Percentiles rank a stretch among this genome's conserved stretches.
These are phyloP conservation scores for Sporothrix globosa DNA, from an alignment of 2,329 filamentous ascomycete genomes.

Conservation along the genomic window DNA sequence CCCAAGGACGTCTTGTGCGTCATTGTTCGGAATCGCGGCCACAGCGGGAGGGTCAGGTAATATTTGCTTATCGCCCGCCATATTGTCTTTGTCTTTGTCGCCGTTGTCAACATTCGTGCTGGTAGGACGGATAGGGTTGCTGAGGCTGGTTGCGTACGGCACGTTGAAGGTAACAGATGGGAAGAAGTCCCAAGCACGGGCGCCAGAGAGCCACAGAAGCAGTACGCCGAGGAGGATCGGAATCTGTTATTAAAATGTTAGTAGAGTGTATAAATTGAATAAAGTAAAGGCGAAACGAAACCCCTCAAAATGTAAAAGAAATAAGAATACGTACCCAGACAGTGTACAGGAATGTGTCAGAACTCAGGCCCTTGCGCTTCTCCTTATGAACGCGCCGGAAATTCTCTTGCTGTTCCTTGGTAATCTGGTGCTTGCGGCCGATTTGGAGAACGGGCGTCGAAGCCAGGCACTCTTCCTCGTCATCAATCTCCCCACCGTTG, in stretches of 20 bases:
- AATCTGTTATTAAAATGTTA: constrained; percentile 30
- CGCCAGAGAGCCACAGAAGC: constrained; percentile 36
- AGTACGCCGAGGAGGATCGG: constrained; percentile 36
- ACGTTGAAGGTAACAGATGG: constrained; percentile 36
- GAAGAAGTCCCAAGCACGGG: constrained; percentile 34
- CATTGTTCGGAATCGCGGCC: constrained; percentile 22
- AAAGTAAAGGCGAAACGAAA: background rate
- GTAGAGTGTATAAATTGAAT: background rate
- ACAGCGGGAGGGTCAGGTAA: constrained; percentile 25
- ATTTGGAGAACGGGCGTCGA: constrained; percentile 58
- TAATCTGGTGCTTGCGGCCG: constrained; percentile 65
- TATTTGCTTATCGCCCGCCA: constrained; percentile 10
- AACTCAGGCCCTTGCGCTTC: constrained; percentile 65
- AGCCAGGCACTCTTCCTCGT: constrained; percentile 43
- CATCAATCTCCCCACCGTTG: constrained; percentile 39
- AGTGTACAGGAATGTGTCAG: constrained; percentile 68
- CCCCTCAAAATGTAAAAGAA: background rate
- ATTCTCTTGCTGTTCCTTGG: constrained; percentile 66
- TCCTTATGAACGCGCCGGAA: constrained; percentile 63
- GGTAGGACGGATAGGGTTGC: constrained; percentile 29
- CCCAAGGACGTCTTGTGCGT: constrained; percentile 19
- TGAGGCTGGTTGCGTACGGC: constrained; percentile 36
- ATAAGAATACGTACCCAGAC: constrained; percentile 60
- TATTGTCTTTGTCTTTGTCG: background rate
- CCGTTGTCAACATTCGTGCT: constrained; percentile 2